phyloP scores from a whole-genome alignment of 1,284 basidiomycete genomes.

The Puccinia triticina region DNA sequence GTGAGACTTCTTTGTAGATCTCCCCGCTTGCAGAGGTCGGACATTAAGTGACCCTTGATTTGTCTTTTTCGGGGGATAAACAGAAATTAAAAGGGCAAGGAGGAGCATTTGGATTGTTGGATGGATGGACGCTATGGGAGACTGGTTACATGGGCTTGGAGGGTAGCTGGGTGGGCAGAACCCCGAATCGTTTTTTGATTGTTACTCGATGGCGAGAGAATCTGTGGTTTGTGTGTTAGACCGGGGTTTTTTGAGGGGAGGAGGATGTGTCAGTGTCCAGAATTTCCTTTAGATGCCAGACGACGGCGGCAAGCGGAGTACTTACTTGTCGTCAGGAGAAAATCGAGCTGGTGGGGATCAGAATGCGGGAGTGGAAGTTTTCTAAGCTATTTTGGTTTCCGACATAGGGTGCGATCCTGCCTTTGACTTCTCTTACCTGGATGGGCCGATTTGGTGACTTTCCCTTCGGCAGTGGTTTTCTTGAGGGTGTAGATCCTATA shows the following conservation, averaged over 20 bases:
- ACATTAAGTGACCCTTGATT: no score
- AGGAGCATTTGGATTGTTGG: no score
- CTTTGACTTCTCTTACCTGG: constrained; percentile 83
- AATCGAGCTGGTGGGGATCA: constrained; percentile 75
- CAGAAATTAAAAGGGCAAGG: no score
- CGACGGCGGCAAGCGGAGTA: no score
- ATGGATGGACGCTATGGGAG: no score
- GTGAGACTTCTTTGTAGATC: no score
- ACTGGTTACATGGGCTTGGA: constrained; percentile 81
- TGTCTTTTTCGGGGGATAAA: no score
- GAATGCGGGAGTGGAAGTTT: neutral
- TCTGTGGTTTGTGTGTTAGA: constrained; percentile 11
- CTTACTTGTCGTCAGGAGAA: constrained; percentile 87
- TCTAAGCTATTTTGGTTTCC: no score
- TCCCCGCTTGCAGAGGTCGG: no score
- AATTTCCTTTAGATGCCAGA: no score
- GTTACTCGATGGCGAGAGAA: constrained; percentile 93
- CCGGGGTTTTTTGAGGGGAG: neutral
- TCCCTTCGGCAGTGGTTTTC: constrained; percentile 80
- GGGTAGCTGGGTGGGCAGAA: constrained; percentile 81
- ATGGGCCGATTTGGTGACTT: constrained; percentile 88
- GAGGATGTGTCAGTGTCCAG: neutral
- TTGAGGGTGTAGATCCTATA: constrained; percentile 84
- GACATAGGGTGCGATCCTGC: no score
- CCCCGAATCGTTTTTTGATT: constrained; percentile 77